Evolutionary conservation across 1,284 basidiomycete species (phyloP), one percentile per base, ranked within the genome.

Genomic region (Mycosarcoma mackinlayi): DNA sequence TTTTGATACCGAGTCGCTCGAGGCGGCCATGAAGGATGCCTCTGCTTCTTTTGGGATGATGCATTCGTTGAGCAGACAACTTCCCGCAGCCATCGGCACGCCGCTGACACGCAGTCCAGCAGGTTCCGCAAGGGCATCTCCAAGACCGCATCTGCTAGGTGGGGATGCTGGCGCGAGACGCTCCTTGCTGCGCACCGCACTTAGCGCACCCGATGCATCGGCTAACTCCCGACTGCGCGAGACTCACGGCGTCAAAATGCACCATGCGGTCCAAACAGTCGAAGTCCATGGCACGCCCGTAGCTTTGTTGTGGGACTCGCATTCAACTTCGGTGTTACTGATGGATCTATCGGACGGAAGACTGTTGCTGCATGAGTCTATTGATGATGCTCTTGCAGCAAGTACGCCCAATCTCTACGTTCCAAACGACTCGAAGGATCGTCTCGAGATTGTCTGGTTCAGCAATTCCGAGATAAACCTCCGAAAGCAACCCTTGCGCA

Each of bases 61-160:
- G 38, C 59, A 68, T 13, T 50, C 65, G 10, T 27, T 68, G 3
- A 54, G 58, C 18, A 50, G 55, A 16, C 64, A 67, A 24, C 65
- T 68, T 27, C 65, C 65, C 6, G 45, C 54, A 33, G 50, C 58
- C 30, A 56, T 61, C 34, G 48, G 61, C 16, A 64, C 67, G 13
- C 61, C 67, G n/a, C 67, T 64, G 16, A 21, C 38, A 6, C 61
- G 57, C 21, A 70, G 60, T 19, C 60, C 67, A 18, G 67, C 57
- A 6, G 67, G 61, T 14, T 70, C 67, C 6, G 54, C 51, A 3
- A 30, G 66, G 19, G 55, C 63, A 6, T 66, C 63, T 8, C 63
- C 63, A 6, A 49, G 56, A 13, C 63, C 63, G 19, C 50, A 56
- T 25, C 13, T 56, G 21, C 14, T 28, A 28, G 41, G 33, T 4